Conservation (phyloP, 768 basidiomycete species). For the Naganishia kalamii region DNA sequence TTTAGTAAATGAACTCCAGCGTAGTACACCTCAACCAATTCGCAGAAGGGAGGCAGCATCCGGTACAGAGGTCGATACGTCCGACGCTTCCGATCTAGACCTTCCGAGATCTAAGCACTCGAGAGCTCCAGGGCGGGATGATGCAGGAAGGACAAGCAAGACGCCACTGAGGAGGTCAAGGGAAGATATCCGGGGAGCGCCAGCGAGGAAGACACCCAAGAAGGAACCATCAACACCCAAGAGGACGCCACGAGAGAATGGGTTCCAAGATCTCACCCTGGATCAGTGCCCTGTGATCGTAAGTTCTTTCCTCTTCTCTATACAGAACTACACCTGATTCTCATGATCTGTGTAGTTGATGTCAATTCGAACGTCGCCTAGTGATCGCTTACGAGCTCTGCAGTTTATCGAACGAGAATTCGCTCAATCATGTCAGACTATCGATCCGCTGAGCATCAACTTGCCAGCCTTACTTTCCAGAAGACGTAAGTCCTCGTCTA, state of each 20-base stretch:
- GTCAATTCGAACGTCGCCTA: background rate
- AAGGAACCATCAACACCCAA: background rate
- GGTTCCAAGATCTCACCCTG: background rate
- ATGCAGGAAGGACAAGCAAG: no score
- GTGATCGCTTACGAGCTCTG: background rate
- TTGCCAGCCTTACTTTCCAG: background rate
- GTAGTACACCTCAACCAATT: background rate
- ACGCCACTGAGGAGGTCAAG: background rate
- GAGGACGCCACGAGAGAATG: background rate
- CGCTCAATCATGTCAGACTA: conserved; percentile 1
- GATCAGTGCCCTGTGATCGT: background rate
- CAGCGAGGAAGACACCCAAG: background rate
- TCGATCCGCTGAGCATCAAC: background rate
- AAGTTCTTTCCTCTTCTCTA: background rate
- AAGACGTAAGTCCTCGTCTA: background rate
- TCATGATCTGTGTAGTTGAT: background rate
- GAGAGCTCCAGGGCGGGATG: no score
- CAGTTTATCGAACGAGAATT: conserved; percentile 4
- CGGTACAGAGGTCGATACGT: background rate
- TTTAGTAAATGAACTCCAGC: background rate
- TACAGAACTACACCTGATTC: background rate
- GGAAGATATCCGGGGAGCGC: background rate
- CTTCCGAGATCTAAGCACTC: background rate
- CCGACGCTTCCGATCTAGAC: background rate
- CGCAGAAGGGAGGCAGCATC: background rate